A percentile compares a stretch with the other conserved stretches of the same genome.
These are phyloP conservation scores for Kalmusia sp. DNA, from an alignment of 2,329 filamentous ascomycete species.

Conservation along the genomic window DNA sequence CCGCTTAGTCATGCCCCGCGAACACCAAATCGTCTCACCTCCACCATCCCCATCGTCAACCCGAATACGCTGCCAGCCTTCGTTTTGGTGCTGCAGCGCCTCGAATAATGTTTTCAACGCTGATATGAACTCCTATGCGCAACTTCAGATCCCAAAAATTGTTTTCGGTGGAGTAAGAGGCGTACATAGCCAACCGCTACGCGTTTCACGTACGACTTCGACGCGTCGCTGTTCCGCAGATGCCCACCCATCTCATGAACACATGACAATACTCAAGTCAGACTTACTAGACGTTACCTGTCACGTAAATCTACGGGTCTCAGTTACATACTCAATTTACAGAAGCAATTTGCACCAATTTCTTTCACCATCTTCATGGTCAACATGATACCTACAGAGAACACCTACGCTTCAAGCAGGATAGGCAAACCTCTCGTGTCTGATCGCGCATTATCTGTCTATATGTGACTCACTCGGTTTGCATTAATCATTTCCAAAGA, in stretches of 20 bases:
- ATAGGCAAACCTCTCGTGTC: too few species aligned
- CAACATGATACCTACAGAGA: too few species aligned
- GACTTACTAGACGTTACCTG: too few species aligned
- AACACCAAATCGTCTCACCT: constrained; percentile 10
- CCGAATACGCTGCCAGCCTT: neutral
- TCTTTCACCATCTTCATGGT: too few species aligned
- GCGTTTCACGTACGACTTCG: neutral
- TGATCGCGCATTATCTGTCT: too few species aligned
- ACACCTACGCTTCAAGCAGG: too few species aligned
- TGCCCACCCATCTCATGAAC: neutral
- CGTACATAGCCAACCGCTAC: neutral
- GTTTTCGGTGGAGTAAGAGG: neutral
- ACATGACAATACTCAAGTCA: too few species aligned
- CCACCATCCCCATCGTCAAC: neutral
- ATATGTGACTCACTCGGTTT: too few species aligned
- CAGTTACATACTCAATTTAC: too few species aligned
- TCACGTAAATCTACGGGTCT: too few species aligned
- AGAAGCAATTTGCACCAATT: too few species aligned
- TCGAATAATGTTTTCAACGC: neutral
- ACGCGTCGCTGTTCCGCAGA: neutral
- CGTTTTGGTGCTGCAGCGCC: neutral
- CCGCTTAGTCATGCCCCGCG: neutral
- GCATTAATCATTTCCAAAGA: too few species aligned
- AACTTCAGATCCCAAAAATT: neutral
- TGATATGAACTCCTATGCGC: neutral